Evolutionary conservation across 257 asterid species (phyloP).

Genomic region (Solanum virginianum): DNA sequence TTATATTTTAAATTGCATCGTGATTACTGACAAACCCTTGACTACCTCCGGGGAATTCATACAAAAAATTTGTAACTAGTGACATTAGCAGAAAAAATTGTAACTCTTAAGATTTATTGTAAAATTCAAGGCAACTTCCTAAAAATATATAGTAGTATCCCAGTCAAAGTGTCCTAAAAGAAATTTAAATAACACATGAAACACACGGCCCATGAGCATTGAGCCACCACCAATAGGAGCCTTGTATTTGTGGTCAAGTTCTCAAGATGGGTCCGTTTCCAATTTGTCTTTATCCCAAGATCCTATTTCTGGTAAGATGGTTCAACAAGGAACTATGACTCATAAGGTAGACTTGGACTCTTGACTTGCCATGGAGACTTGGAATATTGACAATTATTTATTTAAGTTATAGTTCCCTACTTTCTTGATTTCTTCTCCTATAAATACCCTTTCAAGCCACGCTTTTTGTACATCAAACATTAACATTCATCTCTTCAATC

Average conservation of each 20-base stretch:
- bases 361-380: not conserved
- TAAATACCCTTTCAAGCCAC: not conserved
- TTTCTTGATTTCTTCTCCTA: not conserved
- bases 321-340: conserved; percentile 1
- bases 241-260: not conserved
- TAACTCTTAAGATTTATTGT: not conserved
- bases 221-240: not conserved
- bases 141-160: not conserved
- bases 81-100: not conserved
- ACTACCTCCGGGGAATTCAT: not conserved
- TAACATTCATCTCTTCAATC: not conserved
- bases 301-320: not conserved
- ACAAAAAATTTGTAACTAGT: not conserved
- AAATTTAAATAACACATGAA: not conserved
- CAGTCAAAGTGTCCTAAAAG: not conserved
- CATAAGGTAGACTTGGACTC: not conserved
- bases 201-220: not conserved
- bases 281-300: not conserved
- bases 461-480: not conserved
- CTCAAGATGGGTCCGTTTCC: not conserved
- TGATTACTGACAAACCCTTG: not conserved
- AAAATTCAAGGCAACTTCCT: not conserved
- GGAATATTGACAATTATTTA: not conserved
- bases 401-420: not conserved
- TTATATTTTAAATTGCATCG: not conserved